Conservation (phyloP, 306 rosid genomes). For the Acmispon strigosus region DNA sequence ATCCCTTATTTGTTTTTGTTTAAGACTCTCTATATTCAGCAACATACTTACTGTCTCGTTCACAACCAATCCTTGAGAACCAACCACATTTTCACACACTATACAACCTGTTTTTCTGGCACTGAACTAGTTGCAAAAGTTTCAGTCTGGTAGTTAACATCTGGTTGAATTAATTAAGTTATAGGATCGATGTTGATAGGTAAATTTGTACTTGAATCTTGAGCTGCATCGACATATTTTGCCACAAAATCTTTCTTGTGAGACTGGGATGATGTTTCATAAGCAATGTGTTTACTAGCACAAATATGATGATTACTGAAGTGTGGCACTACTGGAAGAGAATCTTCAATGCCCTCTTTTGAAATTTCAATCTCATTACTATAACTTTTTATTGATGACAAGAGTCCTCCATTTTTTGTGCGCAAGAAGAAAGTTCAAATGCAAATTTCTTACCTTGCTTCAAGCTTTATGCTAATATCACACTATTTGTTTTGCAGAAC, state of each 20-base stretch:
- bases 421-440: neutral
- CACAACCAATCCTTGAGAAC: slow-evolving; percentile 19
- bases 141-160: slow-evolving; percentile 33
- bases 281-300: slow-evolving; percentile 10
- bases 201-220: slow-evolving; percentile 8
- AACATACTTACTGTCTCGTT: slow-evolving; percentile 25
- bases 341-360: slow-evolving; percentile 17
- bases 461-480: too few relatives aligned
- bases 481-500: too few relatives aligned
- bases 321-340: slow-evolving; percentile 12
- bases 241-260: slow-evolving; percentile 23
- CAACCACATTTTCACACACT: slow-evolving; percentile 20
- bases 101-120: slow-evolving; percentile 12
- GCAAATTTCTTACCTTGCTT: neutral
- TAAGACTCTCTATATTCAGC: slow-evolving; percentile 15
- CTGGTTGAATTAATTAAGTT: slow-evolving; percentile 25
- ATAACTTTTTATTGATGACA: too few relatives aligned
- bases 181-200: slow-evolving; percentile 5
- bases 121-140: slow-evolving; percentile 18
- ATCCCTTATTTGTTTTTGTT: slow-evolving; percentile 35
- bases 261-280: slow-evolving; percentile 14
- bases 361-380: slow-evolving; percentile 26
- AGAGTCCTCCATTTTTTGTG: too few relatives aligned
- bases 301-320: slow-evolving; percentile 16
- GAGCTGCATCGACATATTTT: slow-evolving; percentile 3